Evolutionary conservation across 441 rosid species (phyloP), one percentile per base, ranked within the genome.

Genomic region (Rhodomyrtus psidioides): DNA sequence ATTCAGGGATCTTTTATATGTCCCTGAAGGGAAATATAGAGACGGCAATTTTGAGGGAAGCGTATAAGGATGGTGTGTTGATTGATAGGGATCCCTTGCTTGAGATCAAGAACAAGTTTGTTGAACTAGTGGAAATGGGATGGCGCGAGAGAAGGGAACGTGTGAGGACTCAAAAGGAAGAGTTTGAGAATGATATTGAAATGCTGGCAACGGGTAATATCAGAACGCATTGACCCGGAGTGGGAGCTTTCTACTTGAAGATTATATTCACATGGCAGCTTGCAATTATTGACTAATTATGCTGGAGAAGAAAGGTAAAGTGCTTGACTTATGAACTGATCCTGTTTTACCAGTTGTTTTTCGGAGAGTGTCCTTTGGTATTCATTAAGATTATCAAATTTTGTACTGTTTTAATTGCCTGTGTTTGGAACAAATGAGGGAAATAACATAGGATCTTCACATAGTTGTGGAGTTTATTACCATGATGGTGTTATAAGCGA

Each of bases 1-100:
- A 97, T 90, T 94, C 98, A 0, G 98, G 98, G 84, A 91, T 96
- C n/a, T 96, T 97, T 91, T 97, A 96, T 88, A 62, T 96, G 92
- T 97, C 98, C 0, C 16, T 95, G 55, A 97, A 97, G 90, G 99
- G 97, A 19, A 97, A 94, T 85, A 94, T 94, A 84, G 90, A 94
- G 91, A 96, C 97, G 57, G 98, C 97, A 0, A 89, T 97, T 70
- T 83, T 97, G 84, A 93, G 99, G 86, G 95, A 95, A 85, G 98
- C 98, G 19, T 96, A 95, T 70, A 87, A 91, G 91, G 92, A 90
- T 10, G 85, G 93, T 34, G 89, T 87, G 86, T 88, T 97, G 90
- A 83, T 93, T 84, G 95, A 90, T 86, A 91, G 91, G 85, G 99
- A 97, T 90, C 97, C 96, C 0, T 82, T 96, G 89, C 92, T 91